Evolutionary conservation across 1,139 yeast species (phyloP).

Genomic region (Lipomyces yarrowii): DNA sequence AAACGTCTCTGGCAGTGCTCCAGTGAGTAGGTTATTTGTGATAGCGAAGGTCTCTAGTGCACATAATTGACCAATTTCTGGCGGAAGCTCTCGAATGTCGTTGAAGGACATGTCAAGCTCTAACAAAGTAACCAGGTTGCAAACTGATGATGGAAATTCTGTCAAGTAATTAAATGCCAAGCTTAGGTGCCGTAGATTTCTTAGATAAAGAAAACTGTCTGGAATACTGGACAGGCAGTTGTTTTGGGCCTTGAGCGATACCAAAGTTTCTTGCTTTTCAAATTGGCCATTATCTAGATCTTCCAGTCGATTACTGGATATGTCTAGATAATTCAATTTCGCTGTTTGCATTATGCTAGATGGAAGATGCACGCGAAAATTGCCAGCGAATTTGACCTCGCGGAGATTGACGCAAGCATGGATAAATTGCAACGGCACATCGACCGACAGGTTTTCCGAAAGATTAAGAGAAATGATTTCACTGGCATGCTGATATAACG

Average conservation of each 20-base stretch:
- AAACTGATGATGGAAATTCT: slow-evolving; percentile 69
- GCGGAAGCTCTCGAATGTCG: slow-evolving; percentile 62
- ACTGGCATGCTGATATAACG: slow-evolving; percentile 77
- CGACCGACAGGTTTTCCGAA: slow-evolving; percentile 83
- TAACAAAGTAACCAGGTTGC: slow-evolving; percentile 58
- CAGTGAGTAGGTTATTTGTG: slow-evolving; percentile 70
- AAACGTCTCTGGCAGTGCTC: slow-evolving; percentile 58
- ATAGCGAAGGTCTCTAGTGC: slow-evolving; percentile 70
- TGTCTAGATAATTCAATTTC: slow-evolving; percentile 66
- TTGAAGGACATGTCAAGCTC: slow-evolving; percentile 86
- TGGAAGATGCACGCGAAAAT: slow-evolving; percentile 77
- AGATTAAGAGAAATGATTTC: slow-evolving; percentile 84
- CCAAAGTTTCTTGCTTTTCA: slow-evolving; percentile 37
- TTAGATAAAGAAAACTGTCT: slow-evolving; percentile 57
- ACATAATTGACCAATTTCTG: slow-evolving; percentile 59
- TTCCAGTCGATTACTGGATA: slow-evolving; percentile 47
- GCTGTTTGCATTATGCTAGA: slow-evolving; percentile 68
- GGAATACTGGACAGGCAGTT: slow-evolving; percentile 75
- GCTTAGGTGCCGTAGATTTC: slow-evolving; percentile 62
- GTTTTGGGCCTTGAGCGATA: slow-evolving; percentile 54
- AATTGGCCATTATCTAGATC: slow-evolving; percentile 41
- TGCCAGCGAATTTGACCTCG: slow-evolving; percentile 67
- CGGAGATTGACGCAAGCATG: slow-evolving; percentile 77
- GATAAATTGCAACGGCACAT: slow-evolving; percentile 80
- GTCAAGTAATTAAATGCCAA: slow-evolving; percentile 79